phyloP scores from a whole-genome alignment of 805 yeast species.

The Candida silvicultrix region DNA sequence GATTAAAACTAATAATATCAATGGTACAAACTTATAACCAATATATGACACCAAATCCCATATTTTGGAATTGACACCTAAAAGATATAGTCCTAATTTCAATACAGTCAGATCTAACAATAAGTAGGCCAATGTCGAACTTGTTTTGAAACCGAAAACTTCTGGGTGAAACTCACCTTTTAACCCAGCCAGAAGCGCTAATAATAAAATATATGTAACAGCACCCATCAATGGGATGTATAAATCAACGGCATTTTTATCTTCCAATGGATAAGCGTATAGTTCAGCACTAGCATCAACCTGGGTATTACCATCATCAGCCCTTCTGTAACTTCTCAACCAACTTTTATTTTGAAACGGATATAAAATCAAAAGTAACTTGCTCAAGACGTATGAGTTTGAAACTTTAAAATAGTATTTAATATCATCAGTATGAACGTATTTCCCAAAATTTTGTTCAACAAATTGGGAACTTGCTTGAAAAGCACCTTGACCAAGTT shows the following conservation, averaged over 20 bases:
- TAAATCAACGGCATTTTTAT: conserved; percentile 92
- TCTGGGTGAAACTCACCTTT: conserved; percentile 91
- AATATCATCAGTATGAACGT: conserved; percentile 47
- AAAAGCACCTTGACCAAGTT: conserved; percentile 81
- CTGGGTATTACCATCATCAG: conserved; percentile 28
- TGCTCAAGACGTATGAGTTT: conserved; percentile 74
- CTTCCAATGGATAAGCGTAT: conserved; percentile 76
- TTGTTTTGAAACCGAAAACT: conserved; percentile 77
- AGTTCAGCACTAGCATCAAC: conserved; percentile 14
- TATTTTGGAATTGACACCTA: conserved; percentile 61
- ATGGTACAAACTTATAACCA: conserved; percentile 90
- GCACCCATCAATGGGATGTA: conserved; percentile 94
- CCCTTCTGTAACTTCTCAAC: conserved; percentile 47
- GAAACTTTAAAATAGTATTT: conserved; percentile 90
- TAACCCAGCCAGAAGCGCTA: conserved; percentile 82
- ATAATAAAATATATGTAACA: conserved; percentile 75
- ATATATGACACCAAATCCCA: conserved; percentile 86
- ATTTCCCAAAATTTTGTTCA: conserved; percentile 51
- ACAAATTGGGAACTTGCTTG: conserved; percentile 74
- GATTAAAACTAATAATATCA: conserved; percentile 48
- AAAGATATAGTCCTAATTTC: conserved; percentile 75
- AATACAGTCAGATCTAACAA: conserved; percentile 69
- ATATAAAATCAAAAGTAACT: conserved; percentile 66
- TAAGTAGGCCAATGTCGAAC: conserved; percentile 80
- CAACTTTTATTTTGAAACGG: conserved; percentile 86